phyloP scores from a whole-genome alignment of 352 stramenopile genomes.

The Globisporangium uncinulatum region DNA sequence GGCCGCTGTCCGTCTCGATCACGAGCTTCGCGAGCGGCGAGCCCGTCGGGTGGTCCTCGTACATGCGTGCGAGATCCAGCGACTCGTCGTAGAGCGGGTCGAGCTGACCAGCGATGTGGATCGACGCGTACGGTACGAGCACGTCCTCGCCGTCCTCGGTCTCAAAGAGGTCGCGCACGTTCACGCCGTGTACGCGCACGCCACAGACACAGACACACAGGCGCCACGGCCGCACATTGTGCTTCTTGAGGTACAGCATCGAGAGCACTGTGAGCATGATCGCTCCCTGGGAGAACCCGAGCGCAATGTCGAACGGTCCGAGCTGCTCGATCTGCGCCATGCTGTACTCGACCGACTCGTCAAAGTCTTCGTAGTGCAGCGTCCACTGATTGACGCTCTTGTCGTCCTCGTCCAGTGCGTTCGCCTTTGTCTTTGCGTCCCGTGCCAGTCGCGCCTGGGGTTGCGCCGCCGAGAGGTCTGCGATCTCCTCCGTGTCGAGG shows the following conservation, averaged over 20 bases:
- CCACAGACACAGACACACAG: slow-evolving; percentile 41
- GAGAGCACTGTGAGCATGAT: slow-evolving; percentile 38
- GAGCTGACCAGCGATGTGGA: slow-evolving; percentile 48
- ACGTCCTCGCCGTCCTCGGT: slow-evolving; percentile 13
- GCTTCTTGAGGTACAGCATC: slow-evolving; percentile 27
- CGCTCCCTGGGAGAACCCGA: slow-evolving; percentile 55
- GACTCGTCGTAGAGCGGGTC: slow-evolving; percentile 43
- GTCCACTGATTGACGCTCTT: slow-evolving; percentile 15
- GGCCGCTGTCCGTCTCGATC: slow-evolving; percentile 38
- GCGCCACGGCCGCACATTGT: slow-evolving; percentile 26
- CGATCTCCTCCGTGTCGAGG: slow-evolving; percentile 16
- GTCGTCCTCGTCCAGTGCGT: background rate
- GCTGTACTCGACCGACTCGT: slow-evolving; percentile 33
- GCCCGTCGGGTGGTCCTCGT: slow-evolving; percentile 25
- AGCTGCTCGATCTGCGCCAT: slow-evolving; percentile 26
- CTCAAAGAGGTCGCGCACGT: slow-evolving; percentile 34
- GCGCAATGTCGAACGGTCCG: slow-evolving; percentile 42
- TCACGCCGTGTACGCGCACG: slow-evolving; percentile 25
- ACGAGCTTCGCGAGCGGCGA: slow-evolving; percentile 25
- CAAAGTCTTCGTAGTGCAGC: slow-evolving; percentile 27
- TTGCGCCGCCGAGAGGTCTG: slow-evolving; percentile 12
- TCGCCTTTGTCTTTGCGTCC: background rate
- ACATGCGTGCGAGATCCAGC: slow-evolving; percentile 37
- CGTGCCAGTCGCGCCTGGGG: slow-evolving; percentile 5
- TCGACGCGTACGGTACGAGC: slow-evolving; percentile 27